These are phyloP conservation scores for Benincasa hispida DNA, from an alignment of 306 rosid species.

Conservation along the genomic window DNA sequence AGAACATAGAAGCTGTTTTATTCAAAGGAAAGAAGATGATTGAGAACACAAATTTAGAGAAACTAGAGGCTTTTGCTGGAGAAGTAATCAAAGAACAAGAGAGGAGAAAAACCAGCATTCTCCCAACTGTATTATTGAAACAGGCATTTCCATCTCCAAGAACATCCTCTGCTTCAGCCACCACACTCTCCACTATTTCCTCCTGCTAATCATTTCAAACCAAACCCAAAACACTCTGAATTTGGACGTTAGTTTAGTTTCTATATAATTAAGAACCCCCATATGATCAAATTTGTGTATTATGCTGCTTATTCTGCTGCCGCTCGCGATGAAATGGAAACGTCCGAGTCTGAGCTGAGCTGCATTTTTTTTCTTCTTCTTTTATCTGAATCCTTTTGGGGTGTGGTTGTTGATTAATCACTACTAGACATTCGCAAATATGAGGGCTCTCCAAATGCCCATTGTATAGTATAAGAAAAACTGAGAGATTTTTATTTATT, in stretches of 20 bases:
- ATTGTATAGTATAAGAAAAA: background rate
- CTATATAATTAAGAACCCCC: background rate
- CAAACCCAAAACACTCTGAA: background rate
- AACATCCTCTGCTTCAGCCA: constrained; percentile 82
- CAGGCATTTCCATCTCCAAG: constrained; percentile 62
- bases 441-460: background rate
- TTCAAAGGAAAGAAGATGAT: constrained; percentile 61
- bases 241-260: background rate
- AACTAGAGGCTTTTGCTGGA: constrained; percentile 48
- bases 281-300: background rate
- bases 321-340: constrained; percentile 32
- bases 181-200: constrained; percentile 60
- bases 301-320: constrained; percentile 25
- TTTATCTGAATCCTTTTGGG: background rate
- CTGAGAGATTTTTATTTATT: background rate
- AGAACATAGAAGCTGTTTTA: constrained; percentile 58
- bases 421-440: background rate
- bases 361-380: background rate
- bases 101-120: constrained; percentile 55
- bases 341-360: constrained; percentile 38
- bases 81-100: constrained; percentile 63
- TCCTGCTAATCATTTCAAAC: constrained; percentile 16
- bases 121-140: constrained; percentile 58
- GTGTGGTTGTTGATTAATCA: background rate
- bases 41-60: constrained; percentile 50